Evolutionary conservation across 1,139 yeast genomes (phyloP).

Genomic region (Meyerozyma carpophila): DNA sequence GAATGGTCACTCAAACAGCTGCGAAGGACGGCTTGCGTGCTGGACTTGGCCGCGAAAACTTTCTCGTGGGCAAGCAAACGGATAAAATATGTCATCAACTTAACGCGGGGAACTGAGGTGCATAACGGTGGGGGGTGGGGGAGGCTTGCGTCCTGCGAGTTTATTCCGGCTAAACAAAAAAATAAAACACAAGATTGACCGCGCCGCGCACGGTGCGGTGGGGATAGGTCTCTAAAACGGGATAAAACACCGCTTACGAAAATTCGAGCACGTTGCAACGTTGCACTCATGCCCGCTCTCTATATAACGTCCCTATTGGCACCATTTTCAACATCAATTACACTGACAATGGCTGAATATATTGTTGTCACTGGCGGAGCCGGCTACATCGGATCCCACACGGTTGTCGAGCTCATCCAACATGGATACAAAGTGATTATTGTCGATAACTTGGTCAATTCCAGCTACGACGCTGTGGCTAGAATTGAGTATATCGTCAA

Average conservation of each 20-base stretch:
- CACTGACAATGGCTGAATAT: conserved; percentile 14
- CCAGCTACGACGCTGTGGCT: conserved; percentile 63
- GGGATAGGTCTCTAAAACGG: background rate
- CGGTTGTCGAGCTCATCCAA: conserved; percentile 60
- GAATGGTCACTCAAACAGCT: no score
- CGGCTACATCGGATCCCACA: conserved; percentile 83
- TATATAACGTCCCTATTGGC: background rate
- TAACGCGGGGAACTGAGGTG: background rate
- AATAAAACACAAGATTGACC: no score
- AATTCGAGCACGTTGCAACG: background rate
- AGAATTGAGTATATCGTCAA: conserved; percentile 55
- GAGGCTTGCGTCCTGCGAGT: background rate
- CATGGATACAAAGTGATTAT: conserved; percentile 67
- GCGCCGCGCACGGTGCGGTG: background rate
- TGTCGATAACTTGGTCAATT: conserved; percentile 65
- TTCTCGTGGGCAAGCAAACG: no score
- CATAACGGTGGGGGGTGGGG: background rate
- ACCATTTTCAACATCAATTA: background rate
- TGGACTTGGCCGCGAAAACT: no score
- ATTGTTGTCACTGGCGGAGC: conserved; percentile 84
- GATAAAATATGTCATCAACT: background rate
- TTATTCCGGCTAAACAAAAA: background rate
- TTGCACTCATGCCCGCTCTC: background rate
- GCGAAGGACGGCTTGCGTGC: no score
- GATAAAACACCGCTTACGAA: background rate